A percentile compares a stretch with the other conserved stretches of the same genome.
Evolutionary conservation across 768 basidiomycete species (phyloP).

Genomic region (Leccinum incarnatum): DNA sequence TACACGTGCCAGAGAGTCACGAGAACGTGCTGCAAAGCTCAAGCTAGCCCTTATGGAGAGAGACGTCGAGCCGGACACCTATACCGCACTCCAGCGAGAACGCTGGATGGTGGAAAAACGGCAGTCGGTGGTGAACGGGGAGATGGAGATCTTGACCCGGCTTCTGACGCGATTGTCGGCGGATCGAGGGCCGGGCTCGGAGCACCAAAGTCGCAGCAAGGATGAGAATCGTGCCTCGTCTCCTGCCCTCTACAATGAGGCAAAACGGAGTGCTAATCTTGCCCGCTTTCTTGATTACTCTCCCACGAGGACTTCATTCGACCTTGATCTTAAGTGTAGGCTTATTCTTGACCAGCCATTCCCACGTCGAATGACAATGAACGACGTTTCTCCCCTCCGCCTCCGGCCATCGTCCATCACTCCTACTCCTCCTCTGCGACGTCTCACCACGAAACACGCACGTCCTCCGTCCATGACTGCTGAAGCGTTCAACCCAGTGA

Average conservation of each 20-base stretch:
- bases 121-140: conserved; percentile 34
- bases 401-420: conserved; percentile 31
- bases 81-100: conserved; percentile 41
- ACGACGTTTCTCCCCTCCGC: conserved; percentile 34
- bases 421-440: conserved; percentile 29
- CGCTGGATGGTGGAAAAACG: conserved; percentile 53
- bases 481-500: conserved; percentile 29
- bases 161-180: conserved; percentile 34
- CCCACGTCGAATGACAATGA: conserved; percentile 36
- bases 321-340: conserved; percentile 31
- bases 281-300: conserved; percentile 37
- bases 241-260: conserved; percentile 24
- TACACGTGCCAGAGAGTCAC: conserved; percentile 44
- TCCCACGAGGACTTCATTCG: conserved; percentile 33
- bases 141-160: conserved; percentile 36
- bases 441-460: conserved; percentile 25
- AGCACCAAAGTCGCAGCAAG: conserved; percentile 6
- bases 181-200: conserved; percentile 18
- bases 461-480: conserved; percentile 26
- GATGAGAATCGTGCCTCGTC: conserved; percentile 16
- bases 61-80: conserved; percentile 37
- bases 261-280: conserved; percentile 37
- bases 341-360: conserved; percentile 27
- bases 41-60: conserved; percentile 38
- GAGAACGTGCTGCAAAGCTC: conserved; percentile 40